phyloP scores from a whole-genome alignment of 768 basidiomycete genomes.

The Termitomyces sp. region DNA sequence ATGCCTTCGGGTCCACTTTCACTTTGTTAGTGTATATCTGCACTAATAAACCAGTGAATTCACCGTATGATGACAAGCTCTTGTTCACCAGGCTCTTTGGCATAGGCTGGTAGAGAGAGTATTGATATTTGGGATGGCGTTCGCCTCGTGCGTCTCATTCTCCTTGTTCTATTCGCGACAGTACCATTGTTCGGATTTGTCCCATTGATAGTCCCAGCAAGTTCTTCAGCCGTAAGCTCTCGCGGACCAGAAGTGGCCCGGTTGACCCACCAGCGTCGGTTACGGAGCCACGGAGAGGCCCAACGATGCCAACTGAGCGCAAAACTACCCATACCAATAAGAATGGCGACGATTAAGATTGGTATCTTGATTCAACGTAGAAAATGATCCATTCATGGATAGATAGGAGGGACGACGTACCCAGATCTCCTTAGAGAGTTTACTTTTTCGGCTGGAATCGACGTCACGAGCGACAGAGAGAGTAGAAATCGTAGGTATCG shows the following conservation, averaged over 20 bases:
- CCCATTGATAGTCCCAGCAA: conserved; percentile 40
- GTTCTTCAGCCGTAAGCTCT: conserved; percentile 54
- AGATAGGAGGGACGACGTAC: conserved; percentile 5
- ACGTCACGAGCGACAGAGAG: not conserved
- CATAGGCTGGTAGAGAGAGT: conserved; percentile 70
- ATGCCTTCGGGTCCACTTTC: conserved; percentile 46
- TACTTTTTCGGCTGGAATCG: not conserved
- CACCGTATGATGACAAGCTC: conserved; percentile 67
- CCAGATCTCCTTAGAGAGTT: conserved; percentile 8
- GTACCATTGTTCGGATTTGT: conserved; percentile 15
- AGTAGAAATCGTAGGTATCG: conserved; percentile 6
- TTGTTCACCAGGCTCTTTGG: conserved; percentile 78
- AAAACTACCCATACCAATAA: not conserved
- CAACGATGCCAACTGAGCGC: conserved; percentile 2
- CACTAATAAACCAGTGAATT: not conserved
- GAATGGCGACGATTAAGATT: conserved; percentile 4
- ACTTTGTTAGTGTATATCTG: not conserved
- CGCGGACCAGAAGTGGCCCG: conserved; percentile 9
- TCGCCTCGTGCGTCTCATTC: conserved; percentile 38
- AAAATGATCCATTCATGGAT: not conserved
- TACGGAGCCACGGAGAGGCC: not conserved
- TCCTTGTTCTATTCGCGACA: conserved; percentile 23
- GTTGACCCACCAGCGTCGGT: not conserved
- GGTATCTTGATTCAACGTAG: conserved; percentile 7
- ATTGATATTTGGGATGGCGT: conserved; percentile 82